phyloP scores from a whole-genome alignment of 306 rosid species.

The Vicia faba region DNA sequence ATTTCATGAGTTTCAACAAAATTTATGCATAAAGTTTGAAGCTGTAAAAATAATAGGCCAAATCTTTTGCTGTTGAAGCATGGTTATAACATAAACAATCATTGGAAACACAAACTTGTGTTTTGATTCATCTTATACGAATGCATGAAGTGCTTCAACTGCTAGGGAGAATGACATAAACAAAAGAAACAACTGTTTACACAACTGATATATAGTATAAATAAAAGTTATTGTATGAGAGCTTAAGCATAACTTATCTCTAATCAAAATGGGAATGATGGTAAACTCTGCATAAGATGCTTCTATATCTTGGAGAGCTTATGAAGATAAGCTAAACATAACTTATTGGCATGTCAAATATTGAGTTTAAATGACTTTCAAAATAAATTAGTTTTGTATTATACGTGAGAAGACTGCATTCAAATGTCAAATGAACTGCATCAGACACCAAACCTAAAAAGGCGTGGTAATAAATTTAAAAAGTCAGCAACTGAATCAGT shows the following conservation, averaged over 20 bases:
- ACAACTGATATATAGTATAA: conserved; percentile 30
- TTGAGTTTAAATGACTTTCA: neutral
- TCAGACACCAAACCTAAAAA: conserved; percentile 92
- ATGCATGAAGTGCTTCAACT: conserved; percentile 97
- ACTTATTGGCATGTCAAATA: neutral
- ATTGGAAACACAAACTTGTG: conserved; percentile 63
- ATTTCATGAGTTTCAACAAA: too few species aligned
- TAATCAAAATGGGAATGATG: neutral
- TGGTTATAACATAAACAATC: conserved; percentile 1
- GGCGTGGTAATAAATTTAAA: neutral
- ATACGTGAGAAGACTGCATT: conserved; percentile 92
- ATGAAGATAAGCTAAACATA: neutral
- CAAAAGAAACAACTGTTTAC: conserved; percentile 99
- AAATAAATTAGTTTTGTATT: neutral
- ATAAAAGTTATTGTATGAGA: neutral
- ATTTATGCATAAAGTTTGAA: too few species aligned
- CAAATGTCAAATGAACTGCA: conserved; percentile 97
- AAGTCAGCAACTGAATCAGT: conserved; percentile 28
- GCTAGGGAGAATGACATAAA: conserved; percentile 97
- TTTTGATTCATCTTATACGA: conserved; percentile 97
- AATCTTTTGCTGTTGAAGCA: conserved; percentile 2
- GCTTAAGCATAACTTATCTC: neutral
- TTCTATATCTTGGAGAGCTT: neutral
- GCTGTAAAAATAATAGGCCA: too few species aligned
- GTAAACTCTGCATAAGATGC: neutral